Conservation (phyloP, 2,329 filamentous ascomycete genomes). For the Aspergillus tubingensis region DNA sequence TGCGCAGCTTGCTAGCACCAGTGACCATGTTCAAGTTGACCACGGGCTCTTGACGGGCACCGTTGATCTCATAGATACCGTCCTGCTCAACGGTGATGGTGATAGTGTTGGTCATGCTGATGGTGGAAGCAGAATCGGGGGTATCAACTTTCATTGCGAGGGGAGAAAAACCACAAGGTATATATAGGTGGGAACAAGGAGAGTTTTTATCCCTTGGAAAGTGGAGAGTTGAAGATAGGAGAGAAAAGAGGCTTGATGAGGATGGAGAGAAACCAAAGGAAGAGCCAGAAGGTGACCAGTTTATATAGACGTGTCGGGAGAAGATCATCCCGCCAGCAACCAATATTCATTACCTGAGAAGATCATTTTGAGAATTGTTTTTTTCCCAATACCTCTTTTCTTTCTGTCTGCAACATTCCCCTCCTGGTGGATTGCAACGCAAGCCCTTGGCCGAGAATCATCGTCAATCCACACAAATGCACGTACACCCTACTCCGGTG, state of each 20-base stretch:
- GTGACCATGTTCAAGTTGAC: conserved; percentile 32
- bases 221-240: neutral
- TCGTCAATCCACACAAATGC: neutral
- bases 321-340: neutral
- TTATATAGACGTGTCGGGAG: conserved; percentile 4
- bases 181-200: too few relatives aligned
- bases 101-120: conserved; percentile 32
- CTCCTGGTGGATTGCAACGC: conserved; percentile 2
- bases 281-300: neutral
- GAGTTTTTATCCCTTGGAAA: neutral
- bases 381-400: too few relatives aligned
- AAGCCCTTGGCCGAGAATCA: conserved; percentile 5
- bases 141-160: conserved; percentile 17
- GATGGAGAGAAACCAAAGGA: neutral
- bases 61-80: conserved; percentile 36
- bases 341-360: conserved; percentile 2
- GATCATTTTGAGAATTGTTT: neutral
- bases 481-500: neutral
- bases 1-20: conserved; percentile 33
- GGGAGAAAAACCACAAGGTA: neutral
- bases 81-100: conserved; percentile 37
- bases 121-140: conserved; percentile 10
- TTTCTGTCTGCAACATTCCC: neutral
- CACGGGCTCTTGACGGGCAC: conserved; percentile 29
- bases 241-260: neutral